Percentiles rank a stretch among this genome's conserved stretches.
Conservation (phyloP, 1,284 basidiomycete species). For the Pyrrhoderma lamaoense region DNA sequence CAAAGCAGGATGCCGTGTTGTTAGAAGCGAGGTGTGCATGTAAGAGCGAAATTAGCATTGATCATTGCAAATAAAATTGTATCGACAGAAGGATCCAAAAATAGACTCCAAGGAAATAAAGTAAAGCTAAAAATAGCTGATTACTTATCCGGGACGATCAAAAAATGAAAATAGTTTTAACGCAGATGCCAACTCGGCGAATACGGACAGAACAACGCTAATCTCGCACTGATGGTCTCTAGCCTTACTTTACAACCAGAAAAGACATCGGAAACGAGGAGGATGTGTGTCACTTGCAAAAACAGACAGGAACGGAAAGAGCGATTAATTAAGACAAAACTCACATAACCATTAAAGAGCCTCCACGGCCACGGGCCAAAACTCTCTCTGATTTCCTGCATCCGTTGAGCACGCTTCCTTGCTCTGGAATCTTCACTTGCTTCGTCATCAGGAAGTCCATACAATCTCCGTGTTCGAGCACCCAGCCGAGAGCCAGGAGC, state of each 20-base stretch:
- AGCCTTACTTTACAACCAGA: not conserved
- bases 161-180: not conserved
- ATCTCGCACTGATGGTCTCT: not conserved
- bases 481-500: conserved; percentile 12
- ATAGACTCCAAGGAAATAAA: not conserved
- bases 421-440: conserved; percentile 27
- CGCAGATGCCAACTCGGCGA: not conserved
- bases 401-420: conserved; percentile 1
- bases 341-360: conserved; percentile 58
- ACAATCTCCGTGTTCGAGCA: conserved; percentile 2
- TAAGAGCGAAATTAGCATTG: not conserved
- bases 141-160: not conserved
- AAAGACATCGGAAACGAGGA: not conserved
- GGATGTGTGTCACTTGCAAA: not conserved
- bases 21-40: not conserved
- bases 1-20: not conserved
- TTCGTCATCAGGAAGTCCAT: conserved; percentile 18
- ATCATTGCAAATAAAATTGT: not conserved
- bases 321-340: conserved; percentile 25
- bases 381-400: conserved; percentile 33
- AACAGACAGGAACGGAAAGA: not conserved
- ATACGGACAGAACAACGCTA: not conserved
- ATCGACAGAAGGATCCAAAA: not conserved
- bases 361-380: conserved; percentile 66
- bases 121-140: not conserved